These are phyloP conservation scores for Tubosaeta sp. DNA, from an alignment of 768 basidiomycete species.

Conservation along the genomic window DNA sequence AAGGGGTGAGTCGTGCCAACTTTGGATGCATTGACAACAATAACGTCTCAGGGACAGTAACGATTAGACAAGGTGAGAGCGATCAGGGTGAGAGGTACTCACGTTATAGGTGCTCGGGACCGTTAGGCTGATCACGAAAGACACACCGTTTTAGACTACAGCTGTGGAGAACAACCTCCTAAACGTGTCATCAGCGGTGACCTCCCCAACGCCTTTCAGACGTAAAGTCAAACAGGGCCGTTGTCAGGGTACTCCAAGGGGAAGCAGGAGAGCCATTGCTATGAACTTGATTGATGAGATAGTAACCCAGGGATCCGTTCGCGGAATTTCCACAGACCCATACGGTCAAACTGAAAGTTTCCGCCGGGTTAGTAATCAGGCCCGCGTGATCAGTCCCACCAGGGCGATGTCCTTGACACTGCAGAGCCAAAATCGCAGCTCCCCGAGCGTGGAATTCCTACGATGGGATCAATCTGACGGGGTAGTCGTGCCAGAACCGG, in stretches of 20 bases:
- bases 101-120: slow-evolving; percentile 38
- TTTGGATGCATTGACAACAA: slow-evolving; percentile 22
- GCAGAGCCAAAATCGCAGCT: slow-evolving; percentile 50
- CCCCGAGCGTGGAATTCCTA: slow-evolving; percentile 50
- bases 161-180: slow-evolving; percentile 39
- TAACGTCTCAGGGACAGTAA: slow-evolving; percentile 19
- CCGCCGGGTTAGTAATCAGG: slow-evolving; percentile 37
- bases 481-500: not conserved
- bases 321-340: slow-evolving; percentile 41
- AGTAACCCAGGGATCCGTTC: slow-evolving; percentile 20
- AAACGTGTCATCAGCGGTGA: slow-evolving; percentile 33
- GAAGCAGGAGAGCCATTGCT: slow-evolving; percentile 33
- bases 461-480: slow-evolving; percentile 33
- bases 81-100: slow-evolving; percentile 14
- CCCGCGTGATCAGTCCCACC: slow-evolving; percentile 39
- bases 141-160: slow-evolving; percentile 28
- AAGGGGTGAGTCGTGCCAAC: slow-evolving; percentile 31
- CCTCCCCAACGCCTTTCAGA: slow-evolving; percentile 38
- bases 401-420: slow-evolving; percentile 44
- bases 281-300: slow-evolving; percentile 29
- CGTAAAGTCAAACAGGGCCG: slow-evolving; percentile 31
- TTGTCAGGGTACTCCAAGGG: slow-evolving; percentile 31
- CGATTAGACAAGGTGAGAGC: slow-evolving; percentile 2
- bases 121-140: slow-evolving; percentile 39
- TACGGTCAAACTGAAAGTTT: slow-evolving; percentile 39